phyloP scores from a whole-genome alignment of 768 basidiomycete species.

The Hebeloma cylindrosporum region DNA sequence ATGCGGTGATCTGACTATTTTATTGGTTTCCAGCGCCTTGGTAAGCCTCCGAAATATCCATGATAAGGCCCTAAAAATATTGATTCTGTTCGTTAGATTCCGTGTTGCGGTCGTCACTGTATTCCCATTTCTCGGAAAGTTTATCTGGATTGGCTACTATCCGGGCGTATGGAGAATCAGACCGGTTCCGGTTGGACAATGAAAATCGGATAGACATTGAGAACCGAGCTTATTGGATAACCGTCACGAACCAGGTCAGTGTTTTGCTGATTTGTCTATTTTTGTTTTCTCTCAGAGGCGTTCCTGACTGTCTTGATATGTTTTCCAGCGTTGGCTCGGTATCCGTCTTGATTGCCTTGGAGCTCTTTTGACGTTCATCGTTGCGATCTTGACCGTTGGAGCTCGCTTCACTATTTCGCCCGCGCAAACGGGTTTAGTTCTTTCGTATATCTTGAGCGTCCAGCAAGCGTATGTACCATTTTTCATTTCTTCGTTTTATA shows the following conservation, averaged over 20 bases:
- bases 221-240: slow-evolving; percentile 88
- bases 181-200: slow-evolving; percentile 78
- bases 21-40: slow-evolving; percentile 46
- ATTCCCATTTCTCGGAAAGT: slow-evolving; percentile 92
- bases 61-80: not conserved
- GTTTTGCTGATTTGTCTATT: not conserved
- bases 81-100: slow-evolving; percentile 51
- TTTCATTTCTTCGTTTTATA: slow-evolving; percentile 1
- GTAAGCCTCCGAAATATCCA: slow-evolving; percentile 27
- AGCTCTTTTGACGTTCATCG: slow-evolving; percentile 64
- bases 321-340: slow-evolving; percentile 73
- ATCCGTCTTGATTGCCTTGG: slow-evolving; percentile 90
- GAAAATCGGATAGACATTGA: slow-evolving; percentile 76
- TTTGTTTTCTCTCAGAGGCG: not conserved
- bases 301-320: slow-evolving; percentile 26
- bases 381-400: slow-evolving; percentile 77
- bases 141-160: slow-evolving; percentile 86
- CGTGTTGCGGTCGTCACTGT: slow-evolving; percentile 81
- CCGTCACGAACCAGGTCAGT: slow-evolving; percentile 75
- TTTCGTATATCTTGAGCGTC: slow-evolving; percentile 79
- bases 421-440: slow-evolving; percentile 69
- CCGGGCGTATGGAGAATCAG: slow-evolving; percentile 79
- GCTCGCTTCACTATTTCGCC: slow-evolving; percentile 76
- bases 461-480: slow-evolving; percentile 55
- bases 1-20: slow-evolving; percentile 3